Conservation (phyloP, 352 stramenopile genomes). For the Paralagenidium karlingii region DNA sequence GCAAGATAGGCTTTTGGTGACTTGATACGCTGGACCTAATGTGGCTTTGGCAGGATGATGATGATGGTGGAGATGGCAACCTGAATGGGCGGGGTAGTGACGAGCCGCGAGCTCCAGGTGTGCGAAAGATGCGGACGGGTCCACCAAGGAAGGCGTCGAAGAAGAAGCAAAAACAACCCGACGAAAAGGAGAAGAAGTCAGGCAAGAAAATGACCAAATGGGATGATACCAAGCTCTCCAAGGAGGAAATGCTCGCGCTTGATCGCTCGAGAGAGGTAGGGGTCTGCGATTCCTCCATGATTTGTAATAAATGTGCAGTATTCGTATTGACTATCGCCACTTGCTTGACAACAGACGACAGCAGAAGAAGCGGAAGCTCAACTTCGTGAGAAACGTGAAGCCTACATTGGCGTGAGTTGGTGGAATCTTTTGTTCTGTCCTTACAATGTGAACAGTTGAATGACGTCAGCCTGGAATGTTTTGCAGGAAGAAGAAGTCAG, state of each 20-base stretch:
- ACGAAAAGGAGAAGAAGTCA: slow-evolving; percentile 39
- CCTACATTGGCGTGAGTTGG: slow-evolving; percentile 63
- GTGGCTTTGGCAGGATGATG: no score
- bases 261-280: slow-evolving; percentile 58
- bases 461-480: background rate
- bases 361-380: slow-evolving; percentile 58
- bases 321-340: background rate
- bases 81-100: slow-evolving; percentile 46
- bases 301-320: background rate
- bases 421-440: background rate
- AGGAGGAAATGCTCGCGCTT: slow-evolving; percentile 64
- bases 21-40: no score
- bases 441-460: background rate
- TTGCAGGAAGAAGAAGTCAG: slow-evolving; percentile 49
- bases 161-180: slow-evolving; percentile 20
- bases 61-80: no score
- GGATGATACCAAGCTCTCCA: slow-evolving; percentile 76
- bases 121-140: slow-evolving; percentile 50
- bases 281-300: slow-evolving; percentile 4
- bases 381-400: slow-evolving; percentile 54
- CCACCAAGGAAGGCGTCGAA: slow-evolving; percentile 41
- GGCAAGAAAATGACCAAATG: slow-evolving; percentile 78
- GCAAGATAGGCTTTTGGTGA: no score
- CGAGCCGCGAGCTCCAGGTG: slow-evolving; percentile 19
- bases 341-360: slow-evolving; percentile 37